phyloP scores from a whole-genome alignment of 345 rosid genomes.

The Ceriops decandra region DNA sequence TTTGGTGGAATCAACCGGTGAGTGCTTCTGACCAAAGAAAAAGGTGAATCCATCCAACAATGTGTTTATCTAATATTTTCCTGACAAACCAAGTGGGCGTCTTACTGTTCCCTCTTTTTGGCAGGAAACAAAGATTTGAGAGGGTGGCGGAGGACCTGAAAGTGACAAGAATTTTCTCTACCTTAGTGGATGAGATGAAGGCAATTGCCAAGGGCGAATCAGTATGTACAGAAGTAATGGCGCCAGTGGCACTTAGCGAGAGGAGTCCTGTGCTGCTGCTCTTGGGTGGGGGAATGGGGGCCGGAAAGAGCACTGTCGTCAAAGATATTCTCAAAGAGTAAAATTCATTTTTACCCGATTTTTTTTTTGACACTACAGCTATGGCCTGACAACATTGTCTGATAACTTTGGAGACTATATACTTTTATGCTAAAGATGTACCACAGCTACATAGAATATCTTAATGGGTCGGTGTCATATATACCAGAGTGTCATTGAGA shows the following conservation, averaged over 20 bases:
- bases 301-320: conserved; percentile 96
- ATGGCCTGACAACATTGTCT: too few relatives aligned
- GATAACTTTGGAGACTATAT: too few relatives aligned
- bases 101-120: neutral
- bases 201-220: conserved; percentile 76
- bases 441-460: too few relatives aligned
- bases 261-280: conserved; percentile 87
- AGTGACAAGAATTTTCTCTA: conserved; percentile 70
- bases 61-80: too few relatives aligned
- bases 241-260: conserved; percentile 74
- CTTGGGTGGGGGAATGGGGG: conserved; percentile 99
- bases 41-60: too few relatives aligned
- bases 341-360: neutral
- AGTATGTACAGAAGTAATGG: conserved; percentile 76
- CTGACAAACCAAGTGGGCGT: too few relatives aligned
- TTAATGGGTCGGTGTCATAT: too few relatives aligned
- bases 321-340: conserved; percentile 93
- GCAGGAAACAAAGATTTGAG: conserved; percentile 82
- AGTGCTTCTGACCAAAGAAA: too few relatives aligned
- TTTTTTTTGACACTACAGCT: too few relatives aligned
- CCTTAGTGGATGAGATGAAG: conserved; percentile 81
- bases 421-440: too few relatives aligned
- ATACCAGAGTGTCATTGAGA: too few relatives aligned
- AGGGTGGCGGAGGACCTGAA: conserved; percentile 71
- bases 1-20: too few relatives aligned